A percentile compares a stretch with the other conserved stretches of the same genome.
Evolutionary conservation across 148 eudicot genomes (phyloP).

Genomic region (Cornus florida): DNA sequence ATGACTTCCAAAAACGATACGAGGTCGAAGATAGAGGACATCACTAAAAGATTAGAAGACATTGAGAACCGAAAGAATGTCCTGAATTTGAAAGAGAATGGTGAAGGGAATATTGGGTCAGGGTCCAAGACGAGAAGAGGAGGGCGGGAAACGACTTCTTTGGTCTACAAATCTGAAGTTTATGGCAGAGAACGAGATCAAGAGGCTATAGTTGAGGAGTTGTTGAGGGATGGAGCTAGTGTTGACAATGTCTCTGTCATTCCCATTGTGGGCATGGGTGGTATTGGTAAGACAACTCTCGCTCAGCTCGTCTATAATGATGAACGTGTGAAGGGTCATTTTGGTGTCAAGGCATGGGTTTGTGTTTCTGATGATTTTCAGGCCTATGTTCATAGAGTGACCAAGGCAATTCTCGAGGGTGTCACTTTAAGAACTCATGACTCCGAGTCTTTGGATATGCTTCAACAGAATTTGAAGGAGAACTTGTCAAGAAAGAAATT

Average conservation of each 20-base stretch:
- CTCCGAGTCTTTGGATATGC: too few relatives aligned
- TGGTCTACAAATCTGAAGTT: conserved; percentile 10
- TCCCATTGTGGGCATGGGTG: conserved; percentile 32
- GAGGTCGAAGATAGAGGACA: conserved; percentile 9
- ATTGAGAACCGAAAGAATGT: neutral
- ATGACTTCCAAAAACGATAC: neutral
- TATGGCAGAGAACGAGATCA: conserved; percentile 24
- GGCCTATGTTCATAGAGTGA: neutral
- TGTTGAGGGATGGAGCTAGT: neutral
- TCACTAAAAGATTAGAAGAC: conserved; percentile 16
- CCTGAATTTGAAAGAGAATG: neutral
- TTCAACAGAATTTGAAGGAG: neutral
- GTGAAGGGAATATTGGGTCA: neutral
- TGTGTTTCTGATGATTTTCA: conserved; percentile 5
- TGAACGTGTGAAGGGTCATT: neutral
- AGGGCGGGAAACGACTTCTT: conserved; percentile 8
- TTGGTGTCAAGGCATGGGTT: conserved; percentile 17
- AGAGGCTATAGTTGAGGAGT: conserved; percentile 6
- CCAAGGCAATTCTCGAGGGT: neutral
- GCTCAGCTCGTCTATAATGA: conserved; percentile 26
- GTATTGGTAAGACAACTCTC: conserved; percentile 26
- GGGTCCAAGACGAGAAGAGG: neutral
- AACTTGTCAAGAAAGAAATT: neutral
- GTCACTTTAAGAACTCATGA: too few relatives aligned
- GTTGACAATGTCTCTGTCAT: neutral